A percentile compares a stretch with the other conserved stretches of the same genome.
Conservation (phyloP, 73 alveolate species). For the Symbiodinium pilosum region DNA sequence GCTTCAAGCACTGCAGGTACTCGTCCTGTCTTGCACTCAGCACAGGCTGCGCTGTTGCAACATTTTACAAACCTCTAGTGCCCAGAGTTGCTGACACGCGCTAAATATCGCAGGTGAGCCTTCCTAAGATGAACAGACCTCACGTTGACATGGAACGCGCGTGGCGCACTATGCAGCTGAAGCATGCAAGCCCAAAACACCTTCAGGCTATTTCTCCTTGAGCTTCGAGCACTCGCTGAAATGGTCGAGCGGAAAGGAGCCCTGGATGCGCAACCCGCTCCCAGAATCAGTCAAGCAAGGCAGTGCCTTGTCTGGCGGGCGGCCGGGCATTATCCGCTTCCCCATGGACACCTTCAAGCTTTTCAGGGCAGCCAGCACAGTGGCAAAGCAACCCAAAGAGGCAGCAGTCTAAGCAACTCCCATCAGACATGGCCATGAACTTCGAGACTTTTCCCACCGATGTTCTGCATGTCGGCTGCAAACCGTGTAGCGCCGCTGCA, state of each 20-base stretch:
- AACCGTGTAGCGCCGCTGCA: no score
- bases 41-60: no score
- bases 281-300: no score
- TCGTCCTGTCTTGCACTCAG: constrained; percentile 46
- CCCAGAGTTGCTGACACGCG: no score
- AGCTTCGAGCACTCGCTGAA: constrained; percentile 77
- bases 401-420: background rate
- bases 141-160: background rate
- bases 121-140: background rate
- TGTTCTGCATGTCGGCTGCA: background rate
- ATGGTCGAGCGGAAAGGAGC: constrained; percentile 82
- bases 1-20: constrained; percentile 70
- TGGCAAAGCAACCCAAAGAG: background rate
- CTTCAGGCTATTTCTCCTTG: constrained; percentile 2
- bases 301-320: constrained; percentile 91
- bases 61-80: no score
- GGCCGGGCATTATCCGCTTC: constrained; percentile 86
- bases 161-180: background rate
- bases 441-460: background rate
- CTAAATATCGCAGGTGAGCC: no score
- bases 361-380: background rate
- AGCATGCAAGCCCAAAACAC: background rate
- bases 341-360: constrained; percentile 80
- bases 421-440: background rate
- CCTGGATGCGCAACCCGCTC: background rate